phyloP scores from a whole-genome alignment of 495 filamentous ascomycete species.

The Friedmanniomyces simplex region DNA sequence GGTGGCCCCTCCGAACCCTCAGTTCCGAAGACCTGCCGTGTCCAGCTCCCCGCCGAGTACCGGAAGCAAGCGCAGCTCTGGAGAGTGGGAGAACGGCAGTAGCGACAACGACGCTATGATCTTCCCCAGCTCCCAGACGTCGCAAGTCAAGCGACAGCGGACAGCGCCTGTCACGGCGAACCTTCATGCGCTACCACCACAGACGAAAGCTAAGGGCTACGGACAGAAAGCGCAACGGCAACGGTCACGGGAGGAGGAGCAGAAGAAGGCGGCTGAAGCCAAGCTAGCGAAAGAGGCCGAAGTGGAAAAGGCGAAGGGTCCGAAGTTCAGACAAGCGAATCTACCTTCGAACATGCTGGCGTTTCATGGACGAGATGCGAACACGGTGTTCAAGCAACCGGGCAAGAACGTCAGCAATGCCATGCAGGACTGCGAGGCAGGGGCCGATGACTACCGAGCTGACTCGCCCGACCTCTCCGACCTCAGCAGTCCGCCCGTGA shows the following conservation, averaged over 20 bases:
- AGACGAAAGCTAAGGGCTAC: not conserved
- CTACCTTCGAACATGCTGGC: not conserved
- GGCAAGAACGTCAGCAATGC: not conserved
- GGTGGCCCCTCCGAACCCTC: not conserved
- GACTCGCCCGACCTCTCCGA: not conserved
- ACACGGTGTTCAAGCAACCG: not conserved
- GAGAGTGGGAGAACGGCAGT: constrained; percentile 1
- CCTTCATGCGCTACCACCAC: not conserved
- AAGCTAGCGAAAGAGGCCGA: not conserved
- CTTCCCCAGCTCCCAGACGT: constrained; percentile 1
- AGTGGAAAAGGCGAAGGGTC: not conserved
- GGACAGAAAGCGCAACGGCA: not conserved
- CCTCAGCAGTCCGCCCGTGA: not conserved
- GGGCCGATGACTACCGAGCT: not conserved
- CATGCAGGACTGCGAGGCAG: not conserved
- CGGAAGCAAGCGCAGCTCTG: constrained; percentile 2
- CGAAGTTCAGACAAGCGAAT: not conserved
- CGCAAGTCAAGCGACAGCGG: not conserved
- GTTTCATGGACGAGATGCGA: not conserved
- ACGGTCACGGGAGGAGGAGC: not conserved
- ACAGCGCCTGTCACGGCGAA: not conserved
- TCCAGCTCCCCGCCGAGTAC: not conserved
- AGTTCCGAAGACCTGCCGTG: not conserved
- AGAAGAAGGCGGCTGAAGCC: not conserved
- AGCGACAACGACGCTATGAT: constrained; percentile 6